A percentile compares a stretch with the other conserved stretches of the same genome.
Conservation (phyloP, 805 yeast species). For the Blastobotrys attinorum region DNA sequence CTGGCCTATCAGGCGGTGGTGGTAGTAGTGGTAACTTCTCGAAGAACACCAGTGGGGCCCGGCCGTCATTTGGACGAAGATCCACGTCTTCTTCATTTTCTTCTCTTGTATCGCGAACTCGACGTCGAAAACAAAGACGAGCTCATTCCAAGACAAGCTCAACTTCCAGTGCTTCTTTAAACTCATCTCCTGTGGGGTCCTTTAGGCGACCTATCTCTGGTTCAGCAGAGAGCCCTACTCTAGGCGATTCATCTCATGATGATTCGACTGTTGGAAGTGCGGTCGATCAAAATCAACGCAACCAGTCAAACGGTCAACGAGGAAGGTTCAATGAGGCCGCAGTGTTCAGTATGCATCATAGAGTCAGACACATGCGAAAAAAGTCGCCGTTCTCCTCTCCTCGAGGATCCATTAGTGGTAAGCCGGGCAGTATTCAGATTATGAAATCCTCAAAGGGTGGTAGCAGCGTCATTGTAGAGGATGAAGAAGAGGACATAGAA, state of each 20-base stretch:
- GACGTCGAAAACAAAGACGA: slow-evolving; percentile 8
- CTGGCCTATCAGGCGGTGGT: no score
- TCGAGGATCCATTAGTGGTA: neutral
- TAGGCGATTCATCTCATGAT: slow-evolving; percentile 1
- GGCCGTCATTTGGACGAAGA: slow-evolving; percentile 16
- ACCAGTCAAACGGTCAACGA: slow-evolving; percentile 2
- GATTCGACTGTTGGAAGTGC: no score
- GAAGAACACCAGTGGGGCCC: slow-evolving; percentile 1
- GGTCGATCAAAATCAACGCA: slow-evolving; percentile 3
- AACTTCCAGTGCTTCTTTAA: slow-evolving; percentile 23
- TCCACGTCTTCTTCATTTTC: slow-evolving; percentile 25
- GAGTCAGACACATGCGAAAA: slow-evolving; percentile 6
- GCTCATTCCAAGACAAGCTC: slow-evolving; percentile 20
- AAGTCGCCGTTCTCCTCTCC: slow-evolving; percentile 11
- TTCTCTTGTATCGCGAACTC: slow-evolving; percentile 16
- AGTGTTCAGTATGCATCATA: slow-evolving; percentile 9
- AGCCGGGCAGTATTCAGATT: neutral
- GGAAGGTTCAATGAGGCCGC: slow-evolving; percentile 18
- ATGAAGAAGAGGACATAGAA: slow-evolving; percentile 8
- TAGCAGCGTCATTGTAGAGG: slow-evolving; percentile 14
- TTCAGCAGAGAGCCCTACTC: slow-evolving; percentile 9
- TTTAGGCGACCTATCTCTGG: slow-evolving; percentile 4
- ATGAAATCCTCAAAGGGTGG: slow-evolving; percentile 2
- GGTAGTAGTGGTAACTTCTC: slow-evolving; percentile 7
- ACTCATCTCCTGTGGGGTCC: slow-evolving; percentile 14